phyloP scores from a whole-genome alignment of 2,329 filamentous ascomycete genomes.

The Ophiocordyceps unilateralis region DNA sequence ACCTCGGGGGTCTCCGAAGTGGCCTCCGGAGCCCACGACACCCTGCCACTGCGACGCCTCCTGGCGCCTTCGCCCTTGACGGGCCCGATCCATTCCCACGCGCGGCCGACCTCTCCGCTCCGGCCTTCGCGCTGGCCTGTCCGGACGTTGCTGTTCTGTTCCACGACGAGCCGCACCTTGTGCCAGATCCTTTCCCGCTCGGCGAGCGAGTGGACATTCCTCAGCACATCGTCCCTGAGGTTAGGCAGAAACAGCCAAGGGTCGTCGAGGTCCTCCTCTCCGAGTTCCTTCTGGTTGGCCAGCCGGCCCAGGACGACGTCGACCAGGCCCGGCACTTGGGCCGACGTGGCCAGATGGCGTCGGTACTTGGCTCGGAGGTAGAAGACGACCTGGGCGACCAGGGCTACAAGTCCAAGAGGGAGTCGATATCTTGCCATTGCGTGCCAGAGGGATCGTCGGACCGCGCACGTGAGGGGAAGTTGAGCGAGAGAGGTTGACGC shows the following conservation, averaged over 20 bases:
- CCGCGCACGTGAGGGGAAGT: constrained; percentile 68
- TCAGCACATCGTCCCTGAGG: constrained; percentile 75
- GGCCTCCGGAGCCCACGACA: constrained; percentile 25
- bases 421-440: constrained; percentile 75
- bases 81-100: constrained; percentile 55
- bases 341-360: constrained; percentile 45
- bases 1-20: constrained; percentile 15
- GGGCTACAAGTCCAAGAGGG: constrained; percentile 53
- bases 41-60: constrained; percentile 33
- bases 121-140: constrained; percentile 51
- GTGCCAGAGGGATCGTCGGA: constrained; percentile 63
- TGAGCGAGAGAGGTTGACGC: constrained; percentile 79
- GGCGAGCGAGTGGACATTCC: constrained; percentile 59
- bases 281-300: constrained; percentile 67
- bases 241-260: constrained; percentile 77
- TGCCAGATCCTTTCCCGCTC: constrained; percentile 73
- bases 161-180: constrained; percentile 67
- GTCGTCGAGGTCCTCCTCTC: constrained; percentile 50
- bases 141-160: constrained; percentile 84
- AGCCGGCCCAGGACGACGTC: constrained; percentile 71
- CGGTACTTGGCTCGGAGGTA: constrained; percentile 51
- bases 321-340: constrained; percentile 67
- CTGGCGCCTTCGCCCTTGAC: constrained; percentile 25
- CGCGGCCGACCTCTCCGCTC: constrained; percentile 47
- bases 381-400: constrained; percentile 28